phyloP scores from a whole-genome alignment of 202 grass and related monocot genomes.

The Sporobolus alterniflorus region DNA sequence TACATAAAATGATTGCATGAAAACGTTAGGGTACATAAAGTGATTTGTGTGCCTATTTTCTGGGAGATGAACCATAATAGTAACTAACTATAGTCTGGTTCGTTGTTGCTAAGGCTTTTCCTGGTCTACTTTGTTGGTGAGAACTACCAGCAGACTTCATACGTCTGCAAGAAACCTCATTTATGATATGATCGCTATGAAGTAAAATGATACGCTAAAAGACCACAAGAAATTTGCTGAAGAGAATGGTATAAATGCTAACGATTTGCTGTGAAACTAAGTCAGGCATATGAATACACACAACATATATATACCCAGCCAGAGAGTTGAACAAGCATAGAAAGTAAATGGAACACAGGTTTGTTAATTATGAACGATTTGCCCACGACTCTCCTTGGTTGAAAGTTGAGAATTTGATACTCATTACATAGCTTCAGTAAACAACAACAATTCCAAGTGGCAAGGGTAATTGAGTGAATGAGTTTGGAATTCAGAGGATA shows the following conservation, averaged over 20 bases:
- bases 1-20: neutral
- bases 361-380: neutral
- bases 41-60: neutral
- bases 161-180: neutral
- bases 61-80: neutral
- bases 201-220: slow-evolving; percentile 12
- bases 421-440: neutral
- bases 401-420: neutral
- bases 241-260: slow-evolving; percentile 1
- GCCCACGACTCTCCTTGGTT: neutral
- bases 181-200: neutral
- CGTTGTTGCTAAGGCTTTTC: neutral
- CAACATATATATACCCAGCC: neutral
- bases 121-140: neutral
- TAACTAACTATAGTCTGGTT: neutral
- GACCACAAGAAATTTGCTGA: neutral
- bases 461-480: slow-evolving; percentile 4
- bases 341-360: neutral
- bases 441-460: neutral
- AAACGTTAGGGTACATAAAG: neutral
- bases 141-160: neutral
- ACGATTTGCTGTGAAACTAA: neutral
- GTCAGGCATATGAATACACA: neutral
- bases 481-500: neutral
- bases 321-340: neutral